These are phyloP conservation scores for Papilionanthe hybrid DNA, from an alignment of 116 monocot genomes.

Conservation along the genomic window DNA sequence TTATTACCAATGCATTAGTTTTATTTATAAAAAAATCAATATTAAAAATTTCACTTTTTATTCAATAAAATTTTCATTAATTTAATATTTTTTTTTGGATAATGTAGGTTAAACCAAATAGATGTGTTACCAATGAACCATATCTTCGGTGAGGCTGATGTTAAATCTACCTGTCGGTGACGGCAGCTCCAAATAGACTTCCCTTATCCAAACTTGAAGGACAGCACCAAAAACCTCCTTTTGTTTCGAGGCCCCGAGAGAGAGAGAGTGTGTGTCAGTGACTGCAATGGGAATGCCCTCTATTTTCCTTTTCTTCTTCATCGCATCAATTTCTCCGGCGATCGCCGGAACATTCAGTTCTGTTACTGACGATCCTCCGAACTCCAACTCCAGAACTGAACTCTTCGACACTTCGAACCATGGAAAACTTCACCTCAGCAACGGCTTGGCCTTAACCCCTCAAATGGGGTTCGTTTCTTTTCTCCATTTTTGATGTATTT, in stretches of 20 bases:
- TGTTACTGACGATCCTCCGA: conserved; percentile 8
- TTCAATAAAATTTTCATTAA: too few relatives aligned
- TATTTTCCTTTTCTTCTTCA: conserved; percentile 15
- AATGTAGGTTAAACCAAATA: too few relatives aligned
- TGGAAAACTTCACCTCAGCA: conserved; percentile 84
- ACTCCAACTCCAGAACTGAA: neutral
- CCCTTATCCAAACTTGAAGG: neutral
- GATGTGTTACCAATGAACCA: too few relatives aligned
- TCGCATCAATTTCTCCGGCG: conserved; percentile 10
- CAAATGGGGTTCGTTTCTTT: conserved; percentile 74
- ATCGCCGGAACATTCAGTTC: conserved; percentile 14
- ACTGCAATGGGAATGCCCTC: neutral
- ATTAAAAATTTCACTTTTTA: too few relatives aligned
- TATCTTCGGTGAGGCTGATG: too few relatives aligned
- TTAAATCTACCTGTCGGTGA: conserved; percentile 16
- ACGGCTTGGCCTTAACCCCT: conserved; percentile 85
- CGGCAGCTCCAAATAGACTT: conserved; percentile 28
- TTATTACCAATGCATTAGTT: too few relatives aligned
- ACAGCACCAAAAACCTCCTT: neutral
- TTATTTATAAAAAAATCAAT: too few relatives aligned
- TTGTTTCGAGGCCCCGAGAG: neutral
- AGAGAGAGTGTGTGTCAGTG: neutral
- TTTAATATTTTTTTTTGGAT: too few relatives aligned
- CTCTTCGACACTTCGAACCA: conserved; percentile 88
- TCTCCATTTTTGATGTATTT: too few relatives aligned